Base-by-base conservation (phyloP, 345 rosid species). In the Erodium maritimum region DNA sequence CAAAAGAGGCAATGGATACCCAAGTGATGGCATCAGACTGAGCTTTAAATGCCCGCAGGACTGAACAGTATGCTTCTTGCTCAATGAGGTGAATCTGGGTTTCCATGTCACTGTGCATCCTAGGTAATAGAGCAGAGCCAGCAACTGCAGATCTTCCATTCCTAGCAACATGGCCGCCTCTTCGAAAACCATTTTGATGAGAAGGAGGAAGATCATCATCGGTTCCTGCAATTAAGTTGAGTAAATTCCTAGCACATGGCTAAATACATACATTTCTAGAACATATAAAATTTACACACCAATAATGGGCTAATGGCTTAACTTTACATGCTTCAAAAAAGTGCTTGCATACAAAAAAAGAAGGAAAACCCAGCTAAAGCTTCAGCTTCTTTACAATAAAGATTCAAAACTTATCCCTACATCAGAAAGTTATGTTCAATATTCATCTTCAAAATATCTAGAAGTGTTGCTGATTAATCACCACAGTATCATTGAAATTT, bases 121-220 rank as follows among this genome's bases (percentile, higher is more conserved):
- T 79, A 61, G 95, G 80, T 56, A 80, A 71, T 13, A 82, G 71
- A 54, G 77, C 77, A 69, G 86, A 60, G 37, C 81, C 88, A 22
- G 76, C 74, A 61, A 67, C 79, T 57, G 79, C 79, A 68, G 97
- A 69, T 66, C 95, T 85, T 62, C 96, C 99, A 84, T 90, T 90
- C 60, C 90, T 94, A 51, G 90, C 69, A 55, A 83, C 69, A 17
- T 73, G 83, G 17, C 73, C 79, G 19, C 82, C 91, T 79, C 93
- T 68, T 66, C 82, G 99, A 72, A 77, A 94, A 80, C 95, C 84
- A 72, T 77, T 82, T 75, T 80, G 94, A 71, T 83, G 97, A 19
- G 96, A 70, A 52, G 99, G 97, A 73, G 97, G 99, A 50, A 93
- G 84, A 70, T 85, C 99, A 70, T 90, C 99, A 75, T 90, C 99